Conservation (phyloP, 1,284 basidiomycete species). For the Apiotrichum brassicae region DNA sequence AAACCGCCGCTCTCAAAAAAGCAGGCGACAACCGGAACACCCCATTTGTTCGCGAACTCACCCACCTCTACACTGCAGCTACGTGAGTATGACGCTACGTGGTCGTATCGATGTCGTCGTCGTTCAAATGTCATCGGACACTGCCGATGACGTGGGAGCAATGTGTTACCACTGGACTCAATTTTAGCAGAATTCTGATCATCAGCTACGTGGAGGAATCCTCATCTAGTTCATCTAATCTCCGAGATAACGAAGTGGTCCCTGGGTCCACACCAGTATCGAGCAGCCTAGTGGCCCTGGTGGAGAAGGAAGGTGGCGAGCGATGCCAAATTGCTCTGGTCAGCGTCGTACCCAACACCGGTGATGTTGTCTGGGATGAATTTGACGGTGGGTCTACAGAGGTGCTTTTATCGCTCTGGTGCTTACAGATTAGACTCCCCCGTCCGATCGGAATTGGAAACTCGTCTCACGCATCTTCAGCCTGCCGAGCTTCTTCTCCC, state of each 20-base stretch:
- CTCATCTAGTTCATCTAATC: constrained; percentile 32
- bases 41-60: constrained; percentile 74
- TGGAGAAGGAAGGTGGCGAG: constrained; percentile 60
- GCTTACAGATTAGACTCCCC: constrained; percentile 55
- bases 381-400: constrained; percentile 59
- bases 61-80: constrained; percentile 76
- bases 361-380: constrained; percentile 86
- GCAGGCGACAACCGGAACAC: constrained; percentile 72
- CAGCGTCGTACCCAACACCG: constrained; percentile 75
- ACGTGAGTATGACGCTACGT: too few relatives aligned
- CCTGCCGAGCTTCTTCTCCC: constrained; percentile 78
- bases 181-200: not conserved
- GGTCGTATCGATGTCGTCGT: too few relatives aligned
- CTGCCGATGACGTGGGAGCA: too few relatives aligned
- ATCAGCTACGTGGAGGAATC: constrained; percentile 44
- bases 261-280: constrained; percentile 35
- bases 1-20: constrained; percentile 94
- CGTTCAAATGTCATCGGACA: too few relatives aligned
- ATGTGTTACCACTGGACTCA: too few relatives aligned
- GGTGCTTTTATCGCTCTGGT: not conserved
- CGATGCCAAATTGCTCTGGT: constrained; percentile 66
- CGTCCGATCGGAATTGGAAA: constrained; percentile 81
- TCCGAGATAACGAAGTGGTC: constrained; percentile 28
- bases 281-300: constrained; percentile 51
- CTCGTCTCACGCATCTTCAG: constrained; percentile 69